Percentiles rank a stretch among this genome's conserved stretches.
Evolutionary conservation across 768 basidiomycete genomes (phyloP).

Genomic region (Asterophora lycoperdoides): DNA sequence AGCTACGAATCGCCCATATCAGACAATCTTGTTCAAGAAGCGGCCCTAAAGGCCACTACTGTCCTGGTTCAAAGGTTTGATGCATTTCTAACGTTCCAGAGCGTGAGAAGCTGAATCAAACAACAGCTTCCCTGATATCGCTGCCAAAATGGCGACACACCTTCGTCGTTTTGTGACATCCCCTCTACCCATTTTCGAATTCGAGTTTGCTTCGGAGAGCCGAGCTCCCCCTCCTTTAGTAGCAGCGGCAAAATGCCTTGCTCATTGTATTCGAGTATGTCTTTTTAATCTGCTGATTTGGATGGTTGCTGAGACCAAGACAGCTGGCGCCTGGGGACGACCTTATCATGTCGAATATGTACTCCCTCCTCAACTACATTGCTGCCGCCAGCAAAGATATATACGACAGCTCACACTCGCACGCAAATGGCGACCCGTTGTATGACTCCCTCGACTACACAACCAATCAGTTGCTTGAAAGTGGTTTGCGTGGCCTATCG

Average conservation of each 20-base stretch:
- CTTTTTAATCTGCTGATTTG: neutral
- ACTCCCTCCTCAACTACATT: conserved; percentile 91
- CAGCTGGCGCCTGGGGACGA: conserved; percentile 85
- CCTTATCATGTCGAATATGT: conserved; percentile 91
- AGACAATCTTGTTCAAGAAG: conserved; percentile 83
- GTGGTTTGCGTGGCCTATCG: conserved; percentile 59
- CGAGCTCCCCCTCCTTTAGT: conserved; percentile 73
- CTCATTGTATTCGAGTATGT: conserved; percentile 79
- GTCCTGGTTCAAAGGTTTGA: conserved; percentile 77
- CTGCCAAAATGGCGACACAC: conserved; percentile 67
- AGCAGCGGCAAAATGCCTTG: conserved; percentile 87
- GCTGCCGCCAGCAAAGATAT: conserved; percentile 79
- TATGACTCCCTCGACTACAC: conserved; percentile 43
- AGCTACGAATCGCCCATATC: conserved; percentile 78
- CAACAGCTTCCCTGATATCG: conserved; percentile 75
- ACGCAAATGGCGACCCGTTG: conserved; percentile 38
- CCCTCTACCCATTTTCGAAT: conserved; percentile 84
- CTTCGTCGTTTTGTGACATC: conserved; percentile 86
- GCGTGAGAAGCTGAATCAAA: neutral
- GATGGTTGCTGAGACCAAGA: conserved; percentile 7
- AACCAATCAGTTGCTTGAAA: conserved; percentile 56
- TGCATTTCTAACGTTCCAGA: neutral
- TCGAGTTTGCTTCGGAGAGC: conserved; percentile 70
- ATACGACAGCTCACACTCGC: conserved; percentile 46
- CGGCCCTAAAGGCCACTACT: conserved; percentile 81